phyloP scores from a whole-genome alignment of 176 grass and related monocot genomes.

The Elaeis guineensis region DNA sequence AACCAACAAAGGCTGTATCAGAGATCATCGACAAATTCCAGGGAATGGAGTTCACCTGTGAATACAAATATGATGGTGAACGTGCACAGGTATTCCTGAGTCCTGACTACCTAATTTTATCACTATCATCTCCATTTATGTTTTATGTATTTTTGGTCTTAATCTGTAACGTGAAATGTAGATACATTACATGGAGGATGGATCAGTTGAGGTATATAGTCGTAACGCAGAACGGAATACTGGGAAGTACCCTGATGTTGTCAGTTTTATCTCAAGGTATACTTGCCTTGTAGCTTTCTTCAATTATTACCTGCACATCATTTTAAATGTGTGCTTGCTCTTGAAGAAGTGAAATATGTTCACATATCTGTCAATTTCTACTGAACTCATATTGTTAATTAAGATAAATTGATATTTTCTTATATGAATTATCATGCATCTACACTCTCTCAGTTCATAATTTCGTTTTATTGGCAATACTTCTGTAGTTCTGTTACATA shows the following conservation, averaged over 20 bases:
- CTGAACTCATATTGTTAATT: too few species aligned
- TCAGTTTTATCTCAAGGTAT: conserved; percentile 84
- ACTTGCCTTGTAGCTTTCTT: neutral
- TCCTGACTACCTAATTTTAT: neutral
- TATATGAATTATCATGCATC: too few species aligned
- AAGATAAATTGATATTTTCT: too few species aligned
- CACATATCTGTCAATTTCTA: too few species aligned
- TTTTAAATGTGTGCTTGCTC: too few species aligned
- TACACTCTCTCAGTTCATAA: too few species aligned
- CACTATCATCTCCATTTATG: neutral
- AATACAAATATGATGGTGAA: conserved; percentile 99
- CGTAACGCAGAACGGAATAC: conserved; percentile 97
- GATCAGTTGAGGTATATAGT: conserved; percentile 90
- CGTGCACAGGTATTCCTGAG: conserved; percentile 70
- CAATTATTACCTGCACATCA: neutral
- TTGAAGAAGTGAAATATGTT: too few species aligned
- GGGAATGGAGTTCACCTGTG: conserved; percentile 93
- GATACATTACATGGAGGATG: conserved; percentile 99
- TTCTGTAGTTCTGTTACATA: too few species aligned
- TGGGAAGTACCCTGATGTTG: conserved; percentile 95
- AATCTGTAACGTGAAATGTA: conserved; percentile 29
- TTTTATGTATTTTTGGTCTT: neutral
- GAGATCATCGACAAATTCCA: conserved; percentile 99
- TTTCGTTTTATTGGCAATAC: too few species aligned
- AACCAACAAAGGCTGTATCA: conserved; percentile 97